Evolutionary conservation across 495 filamentous ascomycete genomes (phyloP).

Genomic region (Talaromyces adpressus): DNA sequence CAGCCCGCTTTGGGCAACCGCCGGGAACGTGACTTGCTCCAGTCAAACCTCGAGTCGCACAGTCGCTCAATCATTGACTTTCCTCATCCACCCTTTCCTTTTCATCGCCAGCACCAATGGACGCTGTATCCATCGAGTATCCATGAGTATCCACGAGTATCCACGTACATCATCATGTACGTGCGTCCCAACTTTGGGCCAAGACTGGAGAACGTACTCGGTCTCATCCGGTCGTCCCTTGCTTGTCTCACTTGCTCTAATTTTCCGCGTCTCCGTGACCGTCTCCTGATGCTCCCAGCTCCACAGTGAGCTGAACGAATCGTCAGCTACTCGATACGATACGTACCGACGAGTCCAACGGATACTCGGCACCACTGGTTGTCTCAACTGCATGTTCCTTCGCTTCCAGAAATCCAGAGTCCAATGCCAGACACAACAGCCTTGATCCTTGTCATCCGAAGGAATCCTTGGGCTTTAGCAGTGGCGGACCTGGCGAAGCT

Average conservation of each 20-base stretch:
- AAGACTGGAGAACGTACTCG: not conserved
- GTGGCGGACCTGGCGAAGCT: not conserved
- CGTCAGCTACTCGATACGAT: not conserved
- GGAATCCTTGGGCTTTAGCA: not conserved
- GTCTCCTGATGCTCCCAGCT: not conserved
- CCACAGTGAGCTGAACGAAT: not conserved
- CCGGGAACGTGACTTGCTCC: not conserved
- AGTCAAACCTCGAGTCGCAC: not conserved
- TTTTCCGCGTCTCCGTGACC: not conserved
- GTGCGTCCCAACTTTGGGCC: not conserved
- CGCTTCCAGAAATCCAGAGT: constrained; percentile 1
- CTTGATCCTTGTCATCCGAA: not conserved
- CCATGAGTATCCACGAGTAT: not conserved
- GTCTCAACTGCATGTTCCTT: not conserved
- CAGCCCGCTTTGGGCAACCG: not conserved
- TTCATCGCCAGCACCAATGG: no score
- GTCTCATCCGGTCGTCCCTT: not conserved
- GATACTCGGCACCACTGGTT: not conserved
- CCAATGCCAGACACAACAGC: not conserved
- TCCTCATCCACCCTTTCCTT: not conserved
- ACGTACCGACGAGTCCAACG: not conserved
- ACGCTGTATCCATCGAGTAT: not conserved
- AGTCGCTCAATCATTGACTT: not conserved
- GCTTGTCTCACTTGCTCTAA: not conserved
- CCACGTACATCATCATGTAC: not conserved